phyloP scores from a whole-genome alignment of 192 early-diverging fungal genomes.

The Linnemannia zychae region DNA sequence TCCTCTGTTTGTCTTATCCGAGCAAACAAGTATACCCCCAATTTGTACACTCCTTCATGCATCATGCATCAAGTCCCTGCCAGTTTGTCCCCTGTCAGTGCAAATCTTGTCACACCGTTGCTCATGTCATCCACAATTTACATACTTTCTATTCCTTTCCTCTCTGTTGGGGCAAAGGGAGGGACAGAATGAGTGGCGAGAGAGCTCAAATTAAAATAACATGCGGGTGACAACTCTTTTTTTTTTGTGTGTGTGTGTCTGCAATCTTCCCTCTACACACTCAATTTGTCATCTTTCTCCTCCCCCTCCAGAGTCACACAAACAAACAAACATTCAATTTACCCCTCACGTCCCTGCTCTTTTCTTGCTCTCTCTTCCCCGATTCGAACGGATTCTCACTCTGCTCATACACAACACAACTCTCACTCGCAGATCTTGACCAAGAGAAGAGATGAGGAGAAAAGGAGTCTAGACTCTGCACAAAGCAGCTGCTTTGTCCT shows the following conservation, averaged over 20 bases:
- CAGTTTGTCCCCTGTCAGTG: not conserved
- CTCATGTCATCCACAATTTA: conserved; percentile 12
- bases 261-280: not conserved
- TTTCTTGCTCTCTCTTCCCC: not conserved
- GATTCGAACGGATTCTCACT: not conserved
- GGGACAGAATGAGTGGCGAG: too few species aligned
- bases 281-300: not conserved
- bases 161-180: not conserved
- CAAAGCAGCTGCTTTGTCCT: not conserved
- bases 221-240: not conserved
- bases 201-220: not conserved
- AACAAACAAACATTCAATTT: not conserved
- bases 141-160: not conserved
- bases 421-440: not conserved
- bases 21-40: not conserved
- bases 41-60: not conserved
- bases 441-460: not conserved
- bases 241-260: not conserved
- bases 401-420: not conserved
- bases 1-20: not conserved
- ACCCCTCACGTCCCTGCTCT: not conserved
- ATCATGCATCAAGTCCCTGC: conserved; percentile 1
- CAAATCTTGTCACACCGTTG: not conserved
- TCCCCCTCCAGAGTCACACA: not conserved
- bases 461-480: not conserved